These are phyloP conservation scores for Pseudogymnoascus sp. DNA, from an alignment of 2,329 filamentous ascomycete species.

Conservation along the genomic window DNA sequence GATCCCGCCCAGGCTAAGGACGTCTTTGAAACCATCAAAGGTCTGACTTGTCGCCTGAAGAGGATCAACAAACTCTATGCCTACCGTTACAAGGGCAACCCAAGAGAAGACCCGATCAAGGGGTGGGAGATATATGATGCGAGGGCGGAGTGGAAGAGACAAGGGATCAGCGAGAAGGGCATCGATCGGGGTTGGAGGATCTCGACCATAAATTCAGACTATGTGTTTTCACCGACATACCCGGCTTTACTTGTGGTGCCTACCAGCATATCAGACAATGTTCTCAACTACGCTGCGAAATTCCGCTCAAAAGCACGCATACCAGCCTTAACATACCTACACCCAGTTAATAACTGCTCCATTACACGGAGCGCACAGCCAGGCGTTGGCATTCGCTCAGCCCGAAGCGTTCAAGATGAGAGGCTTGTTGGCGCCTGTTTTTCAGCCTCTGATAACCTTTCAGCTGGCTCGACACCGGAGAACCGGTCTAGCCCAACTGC, in stretches of 20 bases:
- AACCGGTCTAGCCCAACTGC: conserved; percentile 37
- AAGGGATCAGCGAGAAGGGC: conserved; percentile 81
- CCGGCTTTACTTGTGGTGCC: conserved; percentile 80
- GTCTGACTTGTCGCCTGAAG: conserved; percentile 73
- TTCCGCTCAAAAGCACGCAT: conserved; percentile 88
- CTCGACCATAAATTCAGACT: conserved; percentile 83
- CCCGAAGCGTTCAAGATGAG: conserved; percentile 92
- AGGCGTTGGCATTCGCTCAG: conserved; percentile 75
- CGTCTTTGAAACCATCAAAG: conserved; percentile 79
- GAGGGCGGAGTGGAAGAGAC: conserved; percentile 74
- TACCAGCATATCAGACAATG: conserved; percentile 88
- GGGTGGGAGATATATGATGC: conserved; percentile 85
- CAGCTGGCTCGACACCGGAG: conserved; percentile 20
- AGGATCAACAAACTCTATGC: conserved; percentile 86
- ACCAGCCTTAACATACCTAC: conserved; percentile 87
- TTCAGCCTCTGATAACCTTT: conserved; percentile 46
- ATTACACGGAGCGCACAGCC: conserved; percentile 95
- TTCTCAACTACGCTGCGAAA: conserved; percentile 83
- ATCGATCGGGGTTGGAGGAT: conserved; percentile 80
- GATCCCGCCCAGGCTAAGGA: conserved; percentile 71
- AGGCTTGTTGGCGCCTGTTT: conserved; percentile 90
- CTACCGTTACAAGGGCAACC: conserved; percentile 74
- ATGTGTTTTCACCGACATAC: conserved; percentile 87
- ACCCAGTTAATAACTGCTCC: conserved; percentile 92
- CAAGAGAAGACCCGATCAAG: conserved; percentile 65